A percentile compares a stretch with the other conserved stretches of the same genome.
Conservation (phyloP, 257 asterid genomes). For the Solanum megistacrolobum region DNA sequence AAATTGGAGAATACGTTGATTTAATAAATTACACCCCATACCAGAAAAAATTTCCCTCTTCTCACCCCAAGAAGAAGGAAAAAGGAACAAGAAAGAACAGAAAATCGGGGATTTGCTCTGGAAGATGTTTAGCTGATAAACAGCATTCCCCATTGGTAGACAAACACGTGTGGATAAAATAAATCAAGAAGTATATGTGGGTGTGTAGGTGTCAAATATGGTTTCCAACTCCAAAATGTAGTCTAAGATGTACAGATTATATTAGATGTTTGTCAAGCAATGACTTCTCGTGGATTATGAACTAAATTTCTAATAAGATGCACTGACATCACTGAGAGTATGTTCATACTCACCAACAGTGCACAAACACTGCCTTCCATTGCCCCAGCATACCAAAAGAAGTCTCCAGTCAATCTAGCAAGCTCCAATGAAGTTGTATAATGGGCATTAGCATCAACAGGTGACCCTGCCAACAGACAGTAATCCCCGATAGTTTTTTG, state of each 20-base stretch:
- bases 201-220: neutral
- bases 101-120: neutral
- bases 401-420: slow-evolving; percentile 90
- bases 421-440: slow-evolving; percentile 84
- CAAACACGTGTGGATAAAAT: neutral
- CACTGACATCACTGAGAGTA: neutral
- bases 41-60: neutral
- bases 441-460: slow-evolving; percentile 98
- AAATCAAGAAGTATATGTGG: neutral
- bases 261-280: neutral
- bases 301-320: neutral
- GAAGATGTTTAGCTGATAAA: neutral
- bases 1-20: neutral
- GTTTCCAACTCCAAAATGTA: neutral
- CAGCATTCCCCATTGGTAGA: neutral
- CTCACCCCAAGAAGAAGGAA: neutral
- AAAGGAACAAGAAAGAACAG: neutral
- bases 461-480: slow-evolving; percentile 93
- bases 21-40: neutral
- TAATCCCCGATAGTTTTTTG: slow-evolving; percentile 97
- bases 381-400: slow-evolving; percentile 98
- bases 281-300: neutral
- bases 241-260: neutral
- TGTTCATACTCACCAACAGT: slow-evolving; percentile 59
- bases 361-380: slow-evolving; percentile 99